Percentiles rank a stretch among this genome's conserved stretches.
Evolutionary conservation across 768 basidiomycete species (phyloP).

Genomic region (Galerina sulciceps): DNA sequence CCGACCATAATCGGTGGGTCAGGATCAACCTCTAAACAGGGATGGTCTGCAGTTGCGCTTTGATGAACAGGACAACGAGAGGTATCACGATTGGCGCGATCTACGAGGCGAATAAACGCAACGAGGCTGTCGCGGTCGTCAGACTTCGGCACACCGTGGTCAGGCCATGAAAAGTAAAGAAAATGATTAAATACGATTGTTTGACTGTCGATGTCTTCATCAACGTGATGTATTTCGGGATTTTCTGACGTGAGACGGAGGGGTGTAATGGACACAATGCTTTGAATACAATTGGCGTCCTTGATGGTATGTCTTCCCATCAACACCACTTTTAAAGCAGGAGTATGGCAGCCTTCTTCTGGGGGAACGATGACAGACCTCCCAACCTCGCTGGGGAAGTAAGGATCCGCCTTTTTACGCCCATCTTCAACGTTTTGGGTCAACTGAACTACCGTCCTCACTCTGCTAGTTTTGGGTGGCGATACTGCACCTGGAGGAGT

Average conservation of each 20-base stretch:
- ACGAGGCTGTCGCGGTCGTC: constrained; percentile 65
- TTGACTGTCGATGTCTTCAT: constrained; percentile 26
- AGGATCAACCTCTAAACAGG: constrained; percentile 37
- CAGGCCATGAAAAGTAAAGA: constrained; percentile 81
- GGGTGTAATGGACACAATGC: constrained; percentile 59
- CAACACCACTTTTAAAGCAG: constrained; percentile 63
- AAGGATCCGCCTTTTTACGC: constrained; percentile 73
- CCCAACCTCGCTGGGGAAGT: constrained; percentile 71
- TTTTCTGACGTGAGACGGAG: constrained; percentile 21
- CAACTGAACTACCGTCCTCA: constrained; percentile 83
- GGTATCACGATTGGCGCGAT: constrained; percentile 57
- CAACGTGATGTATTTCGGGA: not conserved
- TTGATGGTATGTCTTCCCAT: constrained; percentile 46
- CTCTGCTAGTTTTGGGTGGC: constrained; percentile 39
- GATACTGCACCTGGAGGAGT: constrained; percentile 1
- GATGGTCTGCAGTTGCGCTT: constrained; percentile 11
- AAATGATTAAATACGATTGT: constrained; percentile 68
- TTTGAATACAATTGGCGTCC: constrained; percentile 64
- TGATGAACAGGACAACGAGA: constrained; percentile 30
- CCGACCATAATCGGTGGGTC: constrained; percentile 83
- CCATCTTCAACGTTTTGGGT: constrained; percentile 75
- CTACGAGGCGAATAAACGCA: constrained; percentile 66
- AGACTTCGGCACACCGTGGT: constrained; percentile 76
- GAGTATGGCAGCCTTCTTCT: constrained; percentile 42
- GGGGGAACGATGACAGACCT: constrained; percentile 51